A percentile compares a stretch with the other conserved stretches of the same genome.
Evolutionary conservation across 768 basidiomycete species (phyloP).

Genomic region (Suillus ampliporus): DNA sequence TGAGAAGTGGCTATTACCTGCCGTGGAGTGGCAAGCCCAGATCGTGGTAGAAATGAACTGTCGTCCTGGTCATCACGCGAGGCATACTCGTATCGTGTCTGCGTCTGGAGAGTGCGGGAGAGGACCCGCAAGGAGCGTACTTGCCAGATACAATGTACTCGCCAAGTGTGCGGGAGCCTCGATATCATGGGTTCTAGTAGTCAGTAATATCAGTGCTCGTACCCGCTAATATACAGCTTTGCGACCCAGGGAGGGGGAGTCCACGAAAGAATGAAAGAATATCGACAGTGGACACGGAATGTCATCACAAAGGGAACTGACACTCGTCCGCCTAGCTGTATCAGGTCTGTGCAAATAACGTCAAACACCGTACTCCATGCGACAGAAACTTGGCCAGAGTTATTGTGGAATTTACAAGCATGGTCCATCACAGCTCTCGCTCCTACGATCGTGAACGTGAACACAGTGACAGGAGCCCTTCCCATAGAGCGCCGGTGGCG

Average conservation of each 20-base stretch:
- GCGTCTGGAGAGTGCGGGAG: slow-evolving; percentile 55
- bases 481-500: slow-evolving; percentile 25
- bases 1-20: slow-evolving; percentile 41
- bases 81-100: slow-evolving; percentile 55
- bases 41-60: slow-evolving; percentile 42
- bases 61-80: slow-evolving; percentile 39
- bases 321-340: neutral
- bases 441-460: slow-evolving; percentile 42
- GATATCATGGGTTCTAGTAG: slow-evolving; percentile 22
- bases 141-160: slow-evolving; percentile 7
- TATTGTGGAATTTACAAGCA: slow-evolving; percentile 23
- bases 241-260: neutral
- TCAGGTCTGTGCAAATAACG: neutral
- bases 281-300: neutral
- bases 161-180: slow-evolving; percentile 28
- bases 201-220: neutral
- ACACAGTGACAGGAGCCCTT: slow-evolving; percentile 37
- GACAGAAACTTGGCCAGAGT: neutral
- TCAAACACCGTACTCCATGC: slow-evolving; percentile 2
- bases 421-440: slow-evolving; percentile 54
- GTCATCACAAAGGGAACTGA: neutral
- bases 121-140: slow-evolving; percentile 33
- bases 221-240: neutral
- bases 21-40: slow-evolving; percentile 63
- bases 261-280: neutral